Conservation (phyloP, 177 flowering plant species). For the Vitis hybrid region DNA sequence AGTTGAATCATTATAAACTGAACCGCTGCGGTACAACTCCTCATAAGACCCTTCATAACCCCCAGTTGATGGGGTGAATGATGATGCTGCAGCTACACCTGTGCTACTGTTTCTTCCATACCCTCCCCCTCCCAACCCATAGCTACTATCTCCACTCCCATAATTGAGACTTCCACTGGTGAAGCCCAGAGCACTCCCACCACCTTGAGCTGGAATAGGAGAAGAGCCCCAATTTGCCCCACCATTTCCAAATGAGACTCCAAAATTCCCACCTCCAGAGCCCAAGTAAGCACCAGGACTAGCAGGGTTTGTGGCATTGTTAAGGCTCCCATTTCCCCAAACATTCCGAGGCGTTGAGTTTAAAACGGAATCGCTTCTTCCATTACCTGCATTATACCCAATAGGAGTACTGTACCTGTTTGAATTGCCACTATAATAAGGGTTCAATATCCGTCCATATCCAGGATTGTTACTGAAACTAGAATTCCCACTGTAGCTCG, state of each 20-base stretch:
- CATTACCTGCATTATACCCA: constrained; percentile 28
- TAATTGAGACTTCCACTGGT: constrained; percentile 20
- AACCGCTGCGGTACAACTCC: constrained; percentile 32
- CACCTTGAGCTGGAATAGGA: constrained; percentile 31
- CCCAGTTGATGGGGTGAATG: constrained; percentile 29
- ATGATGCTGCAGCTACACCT: constrained; percentile 19
- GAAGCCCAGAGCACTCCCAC: constrained; percentile 25
- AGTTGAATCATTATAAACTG: constrained; percentile 38
- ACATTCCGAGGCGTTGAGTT: constrained; percentile 29
- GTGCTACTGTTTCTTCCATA: constrained; percentile 35
- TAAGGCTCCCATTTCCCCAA: constrained; percentile 46
- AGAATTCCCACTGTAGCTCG: constrained; percentile 43
- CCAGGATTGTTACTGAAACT: constrained; percentile 39
- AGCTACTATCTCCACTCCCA: constrained; percentile 27
- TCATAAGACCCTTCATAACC: constrained; percentile 38
- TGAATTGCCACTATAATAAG: constrained; percentile 47
- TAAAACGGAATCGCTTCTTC: constrained; percentile 28
- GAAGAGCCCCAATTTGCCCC: constrained; percentile 39
- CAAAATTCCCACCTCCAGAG: constrained; percentile 33
- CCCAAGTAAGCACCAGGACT: constrained; percentile 31
- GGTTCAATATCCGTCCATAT: constrained; percentile 51
- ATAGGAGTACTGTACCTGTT: constrained; percentile 44
- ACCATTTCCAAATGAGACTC: constrained; percentile 32
- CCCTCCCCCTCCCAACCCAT: constrained; percentile 29
- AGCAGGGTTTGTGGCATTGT: constrained; percentile 15